Evolutionary conservation across 73 alveolate genomes (phyloP).

Genomic region (Tetrahymena borealis): DNA sequence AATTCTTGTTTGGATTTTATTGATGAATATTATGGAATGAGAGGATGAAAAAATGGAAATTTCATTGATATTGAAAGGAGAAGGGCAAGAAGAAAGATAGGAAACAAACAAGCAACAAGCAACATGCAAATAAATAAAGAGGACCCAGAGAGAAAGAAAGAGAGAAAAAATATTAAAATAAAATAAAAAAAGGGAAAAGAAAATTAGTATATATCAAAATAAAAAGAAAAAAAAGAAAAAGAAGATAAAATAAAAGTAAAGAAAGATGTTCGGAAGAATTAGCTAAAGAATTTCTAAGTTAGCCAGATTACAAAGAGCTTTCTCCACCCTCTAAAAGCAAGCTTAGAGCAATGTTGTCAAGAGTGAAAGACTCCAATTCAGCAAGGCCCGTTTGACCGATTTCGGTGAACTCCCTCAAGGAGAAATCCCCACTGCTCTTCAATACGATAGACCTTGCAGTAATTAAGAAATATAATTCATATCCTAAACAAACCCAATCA

Average conservation of each 20-base stretch:
- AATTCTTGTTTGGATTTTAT: no score
- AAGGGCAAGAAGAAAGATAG: neutral
- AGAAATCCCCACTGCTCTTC: slow-evolving; percentile 80
- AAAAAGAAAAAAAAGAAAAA: neutral
- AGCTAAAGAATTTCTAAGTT: neutral
- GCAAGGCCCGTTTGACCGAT: slow-evolving; percentile 62
- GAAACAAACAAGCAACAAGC: neutral
- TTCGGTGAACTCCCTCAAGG: slow-evolving; percentile 74
- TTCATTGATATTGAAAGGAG: neutral
- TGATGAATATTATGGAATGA: no score
- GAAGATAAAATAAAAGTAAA: neutral
- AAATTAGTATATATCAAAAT: neutral
- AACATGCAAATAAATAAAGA: neutral
- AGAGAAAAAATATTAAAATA: neutral
- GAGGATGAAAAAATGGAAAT: neutral
- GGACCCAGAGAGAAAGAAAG: neutral
- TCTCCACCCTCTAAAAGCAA: slow-evolving; percentile 2
- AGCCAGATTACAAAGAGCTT: slow-evolving; percentile 1
- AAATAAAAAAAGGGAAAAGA: neutral
- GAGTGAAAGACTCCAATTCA: slow-evolving; percentile 48
- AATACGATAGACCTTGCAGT: slow-evolving; percentile 77
- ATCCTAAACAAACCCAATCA: neutral
- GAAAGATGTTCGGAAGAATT: neutral
- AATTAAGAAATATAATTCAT: slow-evolving; percentile 3
- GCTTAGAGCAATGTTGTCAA: neutral